Base-by-base conservation (phyloP, 495 filamentous ascomycete genomes). In the Lophiotrema nucula region DNA sequence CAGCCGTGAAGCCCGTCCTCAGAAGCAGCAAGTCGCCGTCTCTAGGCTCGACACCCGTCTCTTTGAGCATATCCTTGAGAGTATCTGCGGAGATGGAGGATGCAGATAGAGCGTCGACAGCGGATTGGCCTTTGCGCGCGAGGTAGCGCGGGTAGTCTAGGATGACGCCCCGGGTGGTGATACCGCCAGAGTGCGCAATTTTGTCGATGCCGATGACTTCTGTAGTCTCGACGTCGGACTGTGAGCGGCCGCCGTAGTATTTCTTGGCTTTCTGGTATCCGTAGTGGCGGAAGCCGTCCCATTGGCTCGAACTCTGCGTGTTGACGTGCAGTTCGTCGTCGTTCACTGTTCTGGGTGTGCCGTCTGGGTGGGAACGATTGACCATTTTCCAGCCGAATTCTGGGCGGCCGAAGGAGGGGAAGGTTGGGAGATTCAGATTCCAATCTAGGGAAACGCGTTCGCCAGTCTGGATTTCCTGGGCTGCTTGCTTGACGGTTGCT, bases 201-300 rank as follows among this genome's bases (percentile, higher is more conserved):
- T 27, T 16, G 25, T 64, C 42, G n/a, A 58, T 64, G 11, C 60
- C 60, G 23, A 64, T 53, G 1, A 64, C 53, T 56, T 43, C 67
- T 67, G 21, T 26, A n/a, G n/a, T 18, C 49, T 83, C 75, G 42
- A 89, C 79, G 10, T 85, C 79, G 1, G 79, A 33, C 67, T 70
- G 60, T 0, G 77, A 80, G 19, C 81, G 76, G 4, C 83, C 84
- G 38, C 86, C 86, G 64, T 84, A 88, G 60, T 82, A 89, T 21
- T 62, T 60, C 45, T 70, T 62, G 27, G 77, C 76, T 28, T 78
- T 72, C 56, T 83, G 80, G 57, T 84, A 83, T 28, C 53, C 58
- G 25, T 68, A 53, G 26, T 56, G 66, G 8, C 64, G 31, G 47
- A 82, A 78, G 5, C 80, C 79, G 73, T 82, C 80, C 81, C 80